A percentile compares a stretch with the other conserved stretches of the same genome.
These are phyloP conservation scores for Crithidia mellificae DNA, from an alignment of 208 protist genomes.

Conservation along the genomic window DNA sequence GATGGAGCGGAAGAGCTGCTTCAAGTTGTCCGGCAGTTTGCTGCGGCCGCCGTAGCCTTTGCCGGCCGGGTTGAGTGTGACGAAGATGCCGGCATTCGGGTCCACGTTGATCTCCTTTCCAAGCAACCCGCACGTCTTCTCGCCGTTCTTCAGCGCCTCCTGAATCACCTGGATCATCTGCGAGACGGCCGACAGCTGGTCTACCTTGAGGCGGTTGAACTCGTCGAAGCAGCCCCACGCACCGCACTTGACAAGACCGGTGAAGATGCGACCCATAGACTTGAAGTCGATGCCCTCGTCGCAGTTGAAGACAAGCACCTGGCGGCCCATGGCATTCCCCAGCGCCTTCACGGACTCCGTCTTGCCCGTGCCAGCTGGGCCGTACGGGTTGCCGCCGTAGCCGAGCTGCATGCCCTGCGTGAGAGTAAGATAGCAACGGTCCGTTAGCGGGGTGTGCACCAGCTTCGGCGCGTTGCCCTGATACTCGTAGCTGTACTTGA, in stretches of 20 bases:
- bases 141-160: conserved; percentile 94
- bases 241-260: conserved; percentile 98
- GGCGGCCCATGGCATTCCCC: conserved; percentile 96
- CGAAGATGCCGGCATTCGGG: conserved; percentile 97
- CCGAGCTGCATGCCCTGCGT: conserved; percentile 98
- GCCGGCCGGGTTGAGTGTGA: conserved; percentile 98
- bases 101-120: conserved; percentile 93
- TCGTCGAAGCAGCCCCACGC: conserved; percentile 99
- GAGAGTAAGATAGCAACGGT: conserved; percentile 98
- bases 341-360: conserved; percentile 99
- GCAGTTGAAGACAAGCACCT: conserved; percentile 99
- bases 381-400: conserved; percentile 98
- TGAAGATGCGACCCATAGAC: conserved; percentile 99
- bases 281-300: conserved; percentile 99
- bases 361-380: conserved; percentile 98
- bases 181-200: conserved; percentile 98
- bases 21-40: conserved; percentile 99
- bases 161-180: conserved; percentile 99
- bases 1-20: conserved; percentile 98
- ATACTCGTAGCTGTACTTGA: conserved; percentile 98
- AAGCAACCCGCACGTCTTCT: conserved; percentile 86
- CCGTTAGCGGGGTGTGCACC: conserved; percentile 98
- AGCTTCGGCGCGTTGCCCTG: conserved; percentile 98
- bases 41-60: conserved; percentile 98
- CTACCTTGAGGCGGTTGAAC: conserved; percentile 99